Percentiles rank a stretch among this genome's conserved stretches.
These are phyloP conservation scores for Termitomyces sp. DNA, from an alignment of 768 basidiomycete species.

Conservation along the genomic window DNA sequence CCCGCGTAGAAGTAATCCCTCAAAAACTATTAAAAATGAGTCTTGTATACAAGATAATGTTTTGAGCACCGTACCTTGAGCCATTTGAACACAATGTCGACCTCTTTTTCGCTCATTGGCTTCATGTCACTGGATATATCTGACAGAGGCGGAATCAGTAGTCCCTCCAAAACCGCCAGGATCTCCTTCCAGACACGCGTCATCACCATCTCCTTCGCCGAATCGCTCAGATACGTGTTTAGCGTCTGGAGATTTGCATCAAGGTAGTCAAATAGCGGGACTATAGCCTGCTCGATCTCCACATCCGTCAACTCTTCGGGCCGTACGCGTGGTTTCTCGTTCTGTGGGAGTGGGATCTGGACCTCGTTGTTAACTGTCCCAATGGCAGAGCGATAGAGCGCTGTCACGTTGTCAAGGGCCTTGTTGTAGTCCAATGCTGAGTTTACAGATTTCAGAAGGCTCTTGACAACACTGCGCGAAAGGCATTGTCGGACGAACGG, in stretches of 20 bases:
- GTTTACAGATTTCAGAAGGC: slow-evolving; percentile 60
- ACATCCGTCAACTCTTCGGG: slow-evolving; percentile 85
- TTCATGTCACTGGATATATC: slow-evolving; percentile 87
- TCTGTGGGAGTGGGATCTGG: slow-evolving; percentile 67
- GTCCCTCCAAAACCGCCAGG: slow-evolving; percentile 73
- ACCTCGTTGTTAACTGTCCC: slow-evolving; percentile 64
- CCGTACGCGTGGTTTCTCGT: slow-evolving; percentile 72
- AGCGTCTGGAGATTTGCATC: slow-evolving; percentile 89
- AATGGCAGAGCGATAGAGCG: slow-evolving; percentile 76
- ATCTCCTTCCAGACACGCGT: slow-evolving; percentile 95
- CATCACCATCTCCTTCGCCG: slow-evolving; percentile 90
- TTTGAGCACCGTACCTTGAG: slow-evolving; percentile 55
- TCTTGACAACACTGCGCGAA: slow-evolving; percentile 70
- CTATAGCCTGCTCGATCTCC: slow-evolving; percentile 90
- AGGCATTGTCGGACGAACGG: slow-evolving; percentile 88
- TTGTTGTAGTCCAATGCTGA: slow-evolving; percentile 80
- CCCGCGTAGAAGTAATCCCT: slow-evolving; percentile 93
- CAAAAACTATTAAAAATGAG: slow-evolving; percentile 58
- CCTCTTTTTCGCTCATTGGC: slow-evolving; percentile 89
- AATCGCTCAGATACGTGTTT: slow-evolving; percentile 80
- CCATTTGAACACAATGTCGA: slow-evolving; percentile 99
- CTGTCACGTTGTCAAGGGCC: slow-evolving; percentile 76
- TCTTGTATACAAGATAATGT: background rate
- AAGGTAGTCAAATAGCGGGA: slow-evolving; percentile 92
- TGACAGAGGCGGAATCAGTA: slow-evolving; percentile 88